Evolutionary conservation across 768 basidiomycete genomes (phyloP).

Genomic region (Leccinum barrowsii): DNA sequence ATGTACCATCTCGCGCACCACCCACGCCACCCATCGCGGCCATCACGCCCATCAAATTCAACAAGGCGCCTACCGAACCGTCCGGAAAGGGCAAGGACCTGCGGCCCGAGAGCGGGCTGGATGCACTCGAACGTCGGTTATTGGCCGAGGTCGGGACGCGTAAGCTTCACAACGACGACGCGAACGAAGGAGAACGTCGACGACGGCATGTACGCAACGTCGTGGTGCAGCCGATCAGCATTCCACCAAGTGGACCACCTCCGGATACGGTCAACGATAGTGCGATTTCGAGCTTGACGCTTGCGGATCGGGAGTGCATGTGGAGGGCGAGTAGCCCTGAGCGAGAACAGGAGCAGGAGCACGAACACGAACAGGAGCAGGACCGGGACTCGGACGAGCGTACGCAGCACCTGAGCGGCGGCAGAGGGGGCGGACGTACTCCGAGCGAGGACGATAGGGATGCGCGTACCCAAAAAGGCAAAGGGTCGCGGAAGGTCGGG

Average conservation of each 20-base stretch:
- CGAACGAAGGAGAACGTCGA: background rate
- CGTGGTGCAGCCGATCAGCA: conserved; percentile 38
- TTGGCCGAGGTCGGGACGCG: conserved; percentile 73
- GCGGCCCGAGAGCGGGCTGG: conserved; percentile 53
- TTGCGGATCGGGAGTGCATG: conserved; percentile 31
- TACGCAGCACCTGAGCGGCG: conserved; percentile 27
- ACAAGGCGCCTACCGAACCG: conserved; percentile 31
- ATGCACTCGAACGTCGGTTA: conserved; percentile 67
- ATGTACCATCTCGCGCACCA: conserved; percentile 28
- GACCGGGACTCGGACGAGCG: conserved; percentile 32
- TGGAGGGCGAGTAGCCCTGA: conserved; percentile 11
- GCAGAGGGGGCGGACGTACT: conserved; percentile 12
- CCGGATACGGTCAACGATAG: conserved; percentile 37
- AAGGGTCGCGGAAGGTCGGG: conserved; percentile 16
- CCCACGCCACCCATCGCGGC: conserved; percentile 54
- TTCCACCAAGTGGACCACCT: conserved; percentile 30
- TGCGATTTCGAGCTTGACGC: conserved; percentile 46
- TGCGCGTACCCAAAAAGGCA: conserved; percentile 29
- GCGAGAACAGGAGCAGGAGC: conserved; percentile 27
- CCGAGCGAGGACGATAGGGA: conserved; percentile 33
- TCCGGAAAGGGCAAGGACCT: conserved; percentile 21
- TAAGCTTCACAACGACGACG: conserved; percentile 29
- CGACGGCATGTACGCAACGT: conserved; percentile 37
- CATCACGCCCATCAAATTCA: conserved; percentile 32
- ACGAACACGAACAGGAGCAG: conserved; percentile 26